Conservation (phyloP, 805 yeast genomes). For the Pichia membranifaciens region DNA sequence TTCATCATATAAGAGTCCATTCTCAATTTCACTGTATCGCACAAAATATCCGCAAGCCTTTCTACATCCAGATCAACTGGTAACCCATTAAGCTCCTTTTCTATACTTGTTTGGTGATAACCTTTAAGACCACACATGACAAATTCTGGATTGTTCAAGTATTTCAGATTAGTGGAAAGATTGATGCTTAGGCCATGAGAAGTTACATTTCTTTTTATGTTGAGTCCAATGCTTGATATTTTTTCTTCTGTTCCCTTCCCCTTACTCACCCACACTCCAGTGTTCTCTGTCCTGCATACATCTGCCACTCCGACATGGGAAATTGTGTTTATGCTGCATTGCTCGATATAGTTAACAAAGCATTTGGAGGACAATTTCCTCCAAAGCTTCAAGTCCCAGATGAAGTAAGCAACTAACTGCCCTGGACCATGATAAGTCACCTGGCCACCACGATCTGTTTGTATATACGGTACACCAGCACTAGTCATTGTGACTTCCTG, state of each 20-base stretch:
- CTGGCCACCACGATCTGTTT: constrained; percentile 89
- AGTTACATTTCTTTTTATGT: constrained; percentile 75
- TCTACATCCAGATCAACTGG: constrained; percentile 32
- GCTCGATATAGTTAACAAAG: constrained; percentile 43
- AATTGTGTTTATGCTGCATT: constrained; percentile 27
- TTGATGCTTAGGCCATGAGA: constrained; percentile 89
- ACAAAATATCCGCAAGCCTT: constrained; percentile 30
- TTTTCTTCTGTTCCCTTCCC: constrained; percentile 35
- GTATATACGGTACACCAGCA: constrained; percentile 53
- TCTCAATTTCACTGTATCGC: constrained; percentile 34
- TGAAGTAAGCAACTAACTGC: constrained; percentile 80
- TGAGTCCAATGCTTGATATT: constrained; percentile 86
- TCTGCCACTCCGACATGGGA: constrained; percentile 29
- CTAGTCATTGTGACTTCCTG: constrained; percentile 19
- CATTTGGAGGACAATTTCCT: constrained; percentile 45
- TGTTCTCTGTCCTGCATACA: constrained; percentile 55
- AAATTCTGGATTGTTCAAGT: constrained; percentile 53
- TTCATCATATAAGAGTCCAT: constrained; percentile 10
- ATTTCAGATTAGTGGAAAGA: constrained; percentile 64
- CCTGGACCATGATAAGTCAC: constrained; percentile 97
- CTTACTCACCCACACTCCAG: constrained; percentile 76
- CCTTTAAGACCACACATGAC: constrained; percentile 83
- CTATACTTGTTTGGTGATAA: constrained; percentile 50
- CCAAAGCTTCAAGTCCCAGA: constrained; percentile 64
- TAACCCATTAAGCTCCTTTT: constrained; percentile 19